Evolutionary conservation across 768 basidiomycete species (phyloP).

Genomic region (Pulveroboletus ravenelii): DNA sequence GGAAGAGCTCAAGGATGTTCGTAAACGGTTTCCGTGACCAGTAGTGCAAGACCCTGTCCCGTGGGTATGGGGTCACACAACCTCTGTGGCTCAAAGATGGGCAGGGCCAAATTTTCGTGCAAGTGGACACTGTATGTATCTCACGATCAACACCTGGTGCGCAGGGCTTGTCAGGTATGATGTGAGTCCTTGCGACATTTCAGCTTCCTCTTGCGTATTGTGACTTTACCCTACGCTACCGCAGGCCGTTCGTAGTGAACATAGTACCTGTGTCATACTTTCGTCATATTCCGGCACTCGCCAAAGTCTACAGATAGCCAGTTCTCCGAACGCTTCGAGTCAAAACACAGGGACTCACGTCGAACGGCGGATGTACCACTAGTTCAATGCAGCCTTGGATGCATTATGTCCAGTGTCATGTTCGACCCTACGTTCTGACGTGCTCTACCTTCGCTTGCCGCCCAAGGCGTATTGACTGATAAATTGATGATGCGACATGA

Average conservation of each 20-base stretch:
- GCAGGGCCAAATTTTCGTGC: background rate
- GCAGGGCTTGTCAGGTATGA: background rate
- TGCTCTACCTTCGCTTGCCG: background rate
- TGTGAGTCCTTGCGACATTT: background rate
- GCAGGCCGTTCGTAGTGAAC: background rate
- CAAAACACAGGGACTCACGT: background rate
- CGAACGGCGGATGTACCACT: background rate
- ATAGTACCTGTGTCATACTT: background rate
- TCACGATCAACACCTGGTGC: too few relatives aligned
- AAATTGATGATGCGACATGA: background rate
- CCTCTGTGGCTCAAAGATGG: slow-evolving; percentile 7
- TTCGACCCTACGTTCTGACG: background rate
- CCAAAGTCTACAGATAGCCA: background rate
- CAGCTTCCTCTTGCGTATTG: background rate
- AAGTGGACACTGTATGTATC: too few relatives aligned
- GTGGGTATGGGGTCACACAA: too few relatives aligned
- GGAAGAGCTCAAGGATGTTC: background rate
- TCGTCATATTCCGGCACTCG: background rate
- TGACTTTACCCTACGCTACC: background rate
- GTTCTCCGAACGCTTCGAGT: background rate
- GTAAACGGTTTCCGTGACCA: background rate
- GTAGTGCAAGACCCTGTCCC: too few relatives aligned
- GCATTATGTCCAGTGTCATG: background rate
- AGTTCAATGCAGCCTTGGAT: background rate
- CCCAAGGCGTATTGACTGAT: background rate